Base-by-base conservation (phyloP, 192 early-diverging fungal genomes). In the Coemansia sp. region DNA sequence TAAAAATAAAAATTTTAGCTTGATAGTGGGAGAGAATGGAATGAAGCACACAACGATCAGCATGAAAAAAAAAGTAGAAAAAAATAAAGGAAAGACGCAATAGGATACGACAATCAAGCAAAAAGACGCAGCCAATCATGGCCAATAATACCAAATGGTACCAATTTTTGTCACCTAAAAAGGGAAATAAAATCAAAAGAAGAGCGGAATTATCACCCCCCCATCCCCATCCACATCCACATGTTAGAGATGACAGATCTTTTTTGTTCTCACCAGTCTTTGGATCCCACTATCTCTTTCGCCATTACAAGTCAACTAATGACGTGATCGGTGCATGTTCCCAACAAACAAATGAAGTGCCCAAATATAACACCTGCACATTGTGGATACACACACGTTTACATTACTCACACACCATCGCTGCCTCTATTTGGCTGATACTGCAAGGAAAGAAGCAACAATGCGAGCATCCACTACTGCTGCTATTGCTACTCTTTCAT, bases 101-200 rank as follows among this genome's bases (percentile, higher is more conserved):
- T 45, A 15, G 10, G 43, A 45, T 45, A 15, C 43, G 43, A 15
- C 43, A 45, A 45, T 45, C 43, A 45, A 45, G 10, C 13, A 2
- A 52, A 52, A 47, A 47, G 46, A 52, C 8, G 51, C n/a, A 22
- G 57, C 57, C 57, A 59, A 59, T 59, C 32, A 59, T 8, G 18
- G 37, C 39, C 15, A 32, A 59, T 59, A 37, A 32, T 59, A 59
- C 36, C 57, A 41, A 11, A 8, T 40, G 57, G 57, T 59, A 59
- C 57, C 57, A 59, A 37, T 41, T 22, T 11, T 6, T 0, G 8
- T 26, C 11, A 26, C 26, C 51, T 11, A 49, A 49, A 18, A 48
- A 49, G 1, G 47, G 43, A 5, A 10, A 21, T 1, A 45, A 5
- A 32, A 32, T 32, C 32, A 7, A 45, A 45, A 45, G 43, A 45